phyloP scores from a whole-genome alignment of 1,284 basidiomycete genomes.

The Gymnopus androsaceus region DNA sequence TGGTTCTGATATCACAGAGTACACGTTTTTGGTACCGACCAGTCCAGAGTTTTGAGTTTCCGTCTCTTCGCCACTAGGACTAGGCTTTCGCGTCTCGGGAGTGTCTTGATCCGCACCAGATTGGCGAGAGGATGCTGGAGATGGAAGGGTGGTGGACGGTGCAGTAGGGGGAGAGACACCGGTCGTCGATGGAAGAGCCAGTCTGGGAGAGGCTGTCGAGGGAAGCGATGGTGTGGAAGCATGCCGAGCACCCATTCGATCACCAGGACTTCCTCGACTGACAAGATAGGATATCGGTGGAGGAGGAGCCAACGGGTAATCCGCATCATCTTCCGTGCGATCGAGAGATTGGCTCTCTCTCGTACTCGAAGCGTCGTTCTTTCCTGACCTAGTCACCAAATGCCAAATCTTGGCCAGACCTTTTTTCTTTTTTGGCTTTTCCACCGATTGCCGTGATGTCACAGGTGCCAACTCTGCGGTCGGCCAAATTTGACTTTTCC shows the following conservation, averaged over 20 bases:
- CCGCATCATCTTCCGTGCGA: slow-evolving; percentile 53
- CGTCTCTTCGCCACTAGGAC: slow-evolving; percentile 41
- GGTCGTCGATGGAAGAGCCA: slow-evolving; percentile 44
- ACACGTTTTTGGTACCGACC: slow-evolving; percentile 39
- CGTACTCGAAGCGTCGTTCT: slow-evolving; percentile 35
- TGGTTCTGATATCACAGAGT: slow-evolving; percentile 57
- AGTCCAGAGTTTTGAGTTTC: slow-evolving; percentile 36
- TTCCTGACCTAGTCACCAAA: slow-evolving; percentile 66
- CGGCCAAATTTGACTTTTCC: slow-evolving; percentile 59
- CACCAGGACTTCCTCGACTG: slow-evolving; percentile 53
- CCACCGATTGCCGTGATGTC: slow-evolving; percentile 27
- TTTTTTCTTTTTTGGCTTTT: slow-evolving; percentile 70
- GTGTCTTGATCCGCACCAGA: slow-evolving; percentile 59
- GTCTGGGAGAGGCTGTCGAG: slow-evolving; percentile 57
- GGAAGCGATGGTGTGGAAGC: slow-evolving; percentile 69
- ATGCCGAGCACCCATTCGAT: slow-evolving; percentile 51
- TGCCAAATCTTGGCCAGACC: slow-evolving; percentile 84
- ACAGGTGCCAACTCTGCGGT: slow-evolving; percentile 39
- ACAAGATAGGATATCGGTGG: slow-evolving; percentile 85
- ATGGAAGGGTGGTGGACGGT: slow-evolving; percentile 71
- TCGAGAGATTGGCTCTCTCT: slow-evolving; percentile 40
- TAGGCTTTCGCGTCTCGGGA: slow-evolving; percentile 44
- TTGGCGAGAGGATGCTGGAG: slow-evolving; percentile 68
- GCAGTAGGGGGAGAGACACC: slow-evolving; percentile 72
- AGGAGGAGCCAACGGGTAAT: slow-evolving; percentile 78